These are phyloP conservation scores for Sporothrix brasiliensis DNA, from an alignment of 2,329 filamentous ascomycete species.

Conservation along the genomic window DNA sequence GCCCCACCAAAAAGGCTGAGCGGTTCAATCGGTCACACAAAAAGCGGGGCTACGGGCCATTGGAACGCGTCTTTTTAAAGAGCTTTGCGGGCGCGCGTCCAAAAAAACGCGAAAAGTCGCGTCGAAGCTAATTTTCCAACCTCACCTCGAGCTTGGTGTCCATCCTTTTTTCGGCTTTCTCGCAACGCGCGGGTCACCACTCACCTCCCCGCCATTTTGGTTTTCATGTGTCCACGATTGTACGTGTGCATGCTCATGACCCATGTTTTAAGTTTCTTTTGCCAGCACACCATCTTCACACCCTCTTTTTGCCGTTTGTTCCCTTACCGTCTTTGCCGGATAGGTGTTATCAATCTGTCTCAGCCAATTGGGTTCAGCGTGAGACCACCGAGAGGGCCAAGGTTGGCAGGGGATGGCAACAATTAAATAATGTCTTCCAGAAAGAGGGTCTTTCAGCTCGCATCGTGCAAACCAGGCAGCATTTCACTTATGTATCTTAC, in stretches of 20 bases:
- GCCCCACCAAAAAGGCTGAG: neutral
- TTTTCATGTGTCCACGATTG: too few species aligned
- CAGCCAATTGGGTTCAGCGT: conserved; percentile 17
- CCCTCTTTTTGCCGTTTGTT: neutral
- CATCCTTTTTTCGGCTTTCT: neutral
- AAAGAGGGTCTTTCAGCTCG: conserved; percentile 7
- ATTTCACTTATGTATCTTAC: neutral
- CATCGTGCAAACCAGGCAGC: neutral
- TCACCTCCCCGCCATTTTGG: conserved; percentile 8
- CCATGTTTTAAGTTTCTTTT: neutral
- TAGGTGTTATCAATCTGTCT: neutral
- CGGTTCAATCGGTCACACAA: conserved; percentile 9
- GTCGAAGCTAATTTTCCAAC: conserved; percentile 19
- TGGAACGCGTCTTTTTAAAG: conserved; percentile 8
- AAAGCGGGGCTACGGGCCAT: neutral
- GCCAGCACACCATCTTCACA: conserved; percentile 5
- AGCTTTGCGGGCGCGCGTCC: conserved; percentile 7
- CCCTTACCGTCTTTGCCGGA: neutral
- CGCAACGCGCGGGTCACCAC: conserved; percentile 1
- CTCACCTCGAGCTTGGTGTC: neutral
- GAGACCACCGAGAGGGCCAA: neutral
- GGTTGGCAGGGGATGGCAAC: neutral
- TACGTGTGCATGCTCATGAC: neutral
- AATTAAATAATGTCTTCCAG: neutral
- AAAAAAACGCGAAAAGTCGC: conserved; percentile 31